phyloP scores from a whole-genome alignment of 2,329 filamentous ascomycete species.

The Fusarium illudens region DNA sequence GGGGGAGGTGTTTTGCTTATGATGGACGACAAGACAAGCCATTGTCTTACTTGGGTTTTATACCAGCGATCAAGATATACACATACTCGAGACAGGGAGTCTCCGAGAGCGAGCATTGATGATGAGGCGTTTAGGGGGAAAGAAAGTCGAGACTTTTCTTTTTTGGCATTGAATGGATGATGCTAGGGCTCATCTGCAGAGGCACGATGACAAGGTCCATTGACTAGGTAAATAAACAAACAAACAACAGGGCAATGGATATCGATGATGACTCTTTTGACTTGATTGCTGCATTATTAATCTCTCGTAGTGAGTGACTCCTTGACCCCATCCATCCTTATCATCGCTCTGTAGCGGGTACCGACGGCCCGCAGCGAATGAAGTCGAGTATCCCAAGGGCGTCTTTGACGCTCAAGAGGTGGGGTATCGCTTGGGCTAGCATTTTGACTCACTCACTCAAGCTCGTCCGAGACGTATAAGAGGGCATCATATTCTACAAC shows the following conservation, averaged over 20 bases:
- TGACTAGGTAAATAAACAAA: neutral
- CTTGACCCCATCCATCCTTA: neutral
- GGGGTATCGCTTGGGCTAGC: slow-evolving; percentile 24
- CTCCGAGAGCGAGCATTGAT: slow-evolving; percentile 23
- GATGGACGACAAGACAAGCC: slow-evolving; percentile 10
- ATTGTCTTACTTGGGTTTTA: neutral
- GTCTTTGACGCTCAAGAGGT: slow-evolving; percentile 35
- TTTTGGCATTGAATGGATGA: slow-evolving; percentile 11
- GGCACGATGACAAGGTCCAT: neutral
- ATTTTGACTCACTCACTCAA: slow-evolving; percentile 28
- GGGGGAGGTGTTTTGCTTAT: slow-evolving; percentile 15
- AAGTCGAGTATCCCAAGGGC: slow-evolving; percentile 25
- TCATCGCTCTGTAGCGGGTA: slow-evolving; percentile 23
- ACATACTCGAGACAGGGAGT: slow-evolving; percentile 3
- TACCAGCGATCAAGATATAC: slow-evolving; percentile 14
- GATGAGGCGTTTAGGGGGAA: slow-evolving; percentile 33
- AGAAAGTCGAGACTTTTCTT: slow-evolving; percentile 10
- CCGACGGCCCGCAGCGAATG: slow-evolving; percentile 8
- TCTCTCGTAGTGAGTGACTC: neutral
- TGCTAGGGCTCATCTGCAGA: neutral
- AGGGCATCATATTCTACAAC: neutral
- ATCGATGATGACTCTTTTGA: neutral
- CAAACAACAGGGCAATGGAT: neutral
- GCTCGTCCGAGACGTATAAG: slow-evolving; percentile 12
- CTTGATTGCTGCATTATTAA: neutral